Evolutionary conservation across 2,329 filamentous ascomycete genomes (phyloP), one percentile per base, ranked within the genome.

Genomic region (Ophiostoma ulmi): DNA sequence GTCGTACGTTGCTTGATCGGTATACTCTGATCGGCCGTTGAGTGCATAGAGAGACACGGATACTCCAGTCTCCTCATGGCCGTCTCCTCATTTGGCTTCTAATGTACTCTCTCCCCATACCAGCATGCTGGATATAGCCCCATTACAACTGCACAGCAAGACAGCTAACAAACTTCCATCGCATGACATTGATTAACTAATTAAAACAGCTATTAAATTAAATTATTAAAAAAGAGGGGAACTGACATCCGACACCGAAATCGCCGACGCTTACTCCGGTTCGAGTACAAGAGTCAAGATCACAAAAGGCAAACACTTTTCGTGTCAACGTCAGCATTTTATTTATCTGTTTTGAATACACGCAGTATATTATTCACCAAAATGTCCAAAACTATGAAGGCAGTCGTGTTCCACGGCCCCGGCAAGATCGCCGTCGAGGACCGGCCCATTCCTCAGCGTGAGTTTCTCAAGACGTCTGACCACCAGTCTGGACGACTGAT

Each of bases 341-440:
- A 3, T 31, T 4, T 31, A 31, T 31, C 31, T 48, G 1, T 5
- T 20, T n/a, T 48, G 17, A 48, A 48, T 7, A 5, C 41, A 14
- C 38, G 31, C 7, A 39, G 38, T 5, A 39, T 39, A 39, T 10
- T 10, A 48, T 17, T 1, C n/a, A 1, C 52, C 67, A 52, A 20
- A 17, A 52, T 52, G 67, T n/a, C 79, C 38, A 76, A 77, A 48
- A 91, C 86, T 0, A 97, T 97, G 94, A 91, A 91, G 79, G 93
- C 93, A 39, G 92, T 97, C 39, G 87, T 97, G 70, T 96, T 97
- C 81, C 90, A 94, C 73, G 92, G 90, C 1, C 90, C 91, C 4
- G 84, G 86, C 76, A 88, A 91, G 77, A 85, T 97, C 70, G 89
- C 86, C 0, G 80, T 97, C 70, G 90, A 97, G 80, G 88, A 95